phyloP scores from a whole-genome alignment of 2,329 filamentous ascomycete genomes.

The Ilyonectria sp. region DNA sequence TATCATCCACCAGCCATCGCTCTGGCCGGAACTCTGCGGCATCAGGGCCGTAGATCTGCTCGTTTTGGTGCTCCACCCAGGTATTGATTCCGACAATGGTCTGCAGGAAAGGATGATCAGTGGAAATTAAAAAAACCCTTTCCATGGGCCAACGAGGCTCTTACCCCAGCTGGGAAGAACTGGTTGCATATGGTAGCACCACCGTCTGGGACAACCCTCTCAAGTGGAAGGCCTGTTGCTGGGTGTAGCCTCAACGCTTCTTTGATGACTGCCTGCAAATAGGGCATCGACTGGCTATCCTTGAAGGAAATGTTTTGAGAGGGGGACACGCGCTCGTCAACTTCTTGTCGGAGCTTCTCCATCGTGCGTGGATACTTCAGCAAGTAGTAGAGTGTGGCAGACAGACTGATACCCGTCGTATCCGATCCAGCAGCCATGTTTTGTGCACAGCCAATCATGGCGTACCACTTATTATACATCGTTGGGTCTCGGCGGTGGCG shows the following conservation, averaged over 20 bases:
- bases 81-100: slow-evolving; percentile 54
- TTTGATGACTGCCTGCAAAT: slow-evolving; percentile 69
- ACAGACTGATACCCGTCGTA: slow-evolving; percentile 65
- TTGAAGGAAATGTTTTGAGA: slow-evolving; percentile 52
- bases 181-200: slow-evolving; percentile 55
- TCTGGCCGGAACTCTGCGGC: slow-evolving; percentile 56
- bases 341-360: slow-evolving; percentile 43
- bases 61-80: slow-evolving; percentile 54
- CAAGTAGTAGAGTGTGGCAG: slow-evolving; percentile 61
- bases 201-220: slow-evolving; percentile 60
- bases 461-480: slow-evolving; percentile 57
- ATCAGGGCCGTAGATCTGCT: slow-evolving; percentile 51
- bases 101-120: slow-evolving; percentile 25
- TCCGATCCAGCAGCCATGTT: slow-evolving; percentile 59
- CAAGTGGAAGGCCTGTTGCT: slow-evolving; percentile 63
- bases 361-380: slow-evolving; percentile 49
- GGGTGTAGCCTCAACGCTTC: slow-evolving; percentile 63
- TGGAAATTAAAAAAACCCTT: not conserved
- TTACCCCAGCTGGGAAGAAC: slow-evolving; percentile 51
- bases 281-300: slow-evolving; percentile 61
- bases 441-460: slow-evolving; percentile 44
- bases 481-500: slow-evolving; percentile 59
- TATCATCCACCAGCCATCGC: slow-evolving; percentile 54
- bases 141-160: slow-evolving; percentile 10
- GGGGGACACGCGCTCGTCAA: slow-evolving; percentile 38